Evolutionary conservation across 192 early-diverging fungal species (phyloP), one percentile per base, ranked within the genome.

Genomic region (Oehlia diaphana): DNA sequence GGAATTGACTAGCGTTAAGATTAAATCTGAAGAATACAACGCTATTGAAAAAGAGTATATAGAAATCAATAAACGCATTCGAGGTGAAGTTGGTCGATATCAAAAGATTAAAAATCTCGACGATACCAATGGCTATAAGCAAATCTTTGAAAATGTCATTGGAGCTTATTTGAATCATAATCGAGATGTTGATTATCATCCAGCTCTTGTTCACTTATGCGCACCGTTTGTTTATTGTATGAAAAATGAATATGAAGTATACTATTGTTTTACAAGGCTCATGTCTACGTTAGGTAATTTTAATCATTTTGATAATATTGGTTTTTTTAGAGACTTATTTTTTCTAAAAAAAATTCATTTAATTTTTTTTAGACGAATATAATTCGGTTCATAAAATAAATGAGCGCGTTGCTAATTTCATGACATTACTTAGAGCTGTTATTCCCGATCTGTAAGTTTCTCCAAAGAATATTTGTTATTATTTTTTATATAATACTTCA

Each of bases 111-210:
- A 72, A 26, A 75, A 80, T 35, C 71, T 88, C n/a, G 69, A 78
- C 9, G 72, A 79, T 28, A 77, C 37, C 44, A 64, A 66, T 64
- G 83, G 87, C 67, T 53, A 82, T 14, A 88, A 89, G 12, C 86
- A 87, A 58, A 88, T 89, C n/a, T 90, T 94, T 82, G 95, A 97
- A 81, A 91, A 93, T 53, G 92, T 97, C n/a, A 92, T 97, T 70
- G 92, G 90, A 42, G 91, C 94, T 23, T 96, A 95, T 82, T 86
- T 96, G 82, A 93, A 92, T 86, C 87, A 91, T 81, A 90, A 94
- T 80, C 90, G 91, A 69, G 85, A 89, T 33, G 86, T 90, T 76
- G 94, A 96, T 72, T 96, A 96, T 80, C 86, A 88, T 44, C 90
- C 95, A 2, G 88, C 88, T 44, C 80, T 96, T 81, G 89, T 96